These are phyloP conservation scores for Evansstolkia leycettana DNA, from an alignment of 495 filamentous ascomycete species.

Conservation along the genomic window DNA sequence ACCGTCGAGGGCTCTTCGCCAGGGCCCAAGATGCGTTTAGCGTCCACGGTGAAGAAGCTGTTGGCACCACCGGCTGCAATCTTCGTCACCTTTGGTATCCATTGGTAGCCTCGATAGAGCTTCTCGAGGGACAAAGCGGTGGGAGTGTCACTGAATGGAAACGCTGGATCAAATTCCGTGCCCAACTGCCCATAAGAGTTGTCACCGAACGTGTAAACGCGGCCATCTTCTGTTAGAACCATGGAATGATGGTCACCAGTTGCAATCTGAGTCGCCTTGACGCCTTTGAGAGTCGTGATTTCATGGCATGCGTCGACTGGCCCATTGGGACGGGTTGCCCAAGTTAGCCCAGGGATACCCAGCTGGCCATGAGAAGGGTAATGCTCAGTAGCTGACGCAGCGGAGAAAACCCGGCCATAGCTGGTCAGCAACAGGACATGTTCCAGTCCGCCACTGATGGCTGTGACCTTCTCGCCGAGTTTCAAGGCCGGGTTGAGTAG, in stretches of 20 bases:
- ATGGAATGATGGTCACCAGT: slow-evolving; percentile 82
- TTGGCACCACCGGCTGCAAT: slow-evolving; percentile 78
- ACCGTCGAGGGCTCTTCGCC: slow-evolving; percentile 27
- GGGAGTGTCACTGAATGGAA: slow-evolving; percentile 54
- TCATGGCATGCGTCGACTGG: slow-evolving; percentile 74
- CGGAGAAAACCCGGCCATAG: slow-evolving; percentile 72
- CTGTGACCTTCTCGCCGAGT: slow-evolving; percentile 62
- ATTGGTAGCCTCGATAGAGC: slow-evolving; percentile 54
- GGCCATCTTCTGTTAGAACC: slow-evolving; percentile 57
- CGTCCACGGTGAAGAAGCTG: slow-evolving; percentile 79
- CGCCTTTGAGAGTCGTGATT: slow-evolving; percentile 48
- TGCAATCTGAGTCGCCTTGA: slow-evolving; percentile 58
- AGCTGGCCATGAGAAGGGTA: slow-evolving; percentile 81
- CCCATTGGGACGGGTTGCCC: slow-evolving; percentile 63
- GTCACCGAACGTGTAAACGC: slow-evolving; percentile 81
- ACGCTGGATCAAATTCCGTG: slow-evolving; percentile 48
- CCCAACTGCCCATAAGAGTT: slow-evolving; percentile 83
- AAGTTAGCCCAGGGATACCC: slow-evolving; percentile 71
- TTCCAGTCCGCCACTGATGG: slow-evolving; percentile 67
- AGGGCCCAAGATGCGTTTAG: slow-evolving; percentile 39
- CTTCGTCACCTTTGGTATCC: slow-evolving; percentile 48
- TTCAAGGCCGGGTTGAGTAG: slow-evolving; percentile 52
- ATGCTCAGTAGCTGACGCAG: slow-evolving; percentile 60
- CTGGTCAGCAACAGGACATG: slow-evolving; percentile 81
- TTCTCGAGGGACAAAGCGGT: slow-evolving; percentile 51